Base-by-base conservation (phyloP, 208 protist species). In the Acanthamoeba triangularis region DNA sequence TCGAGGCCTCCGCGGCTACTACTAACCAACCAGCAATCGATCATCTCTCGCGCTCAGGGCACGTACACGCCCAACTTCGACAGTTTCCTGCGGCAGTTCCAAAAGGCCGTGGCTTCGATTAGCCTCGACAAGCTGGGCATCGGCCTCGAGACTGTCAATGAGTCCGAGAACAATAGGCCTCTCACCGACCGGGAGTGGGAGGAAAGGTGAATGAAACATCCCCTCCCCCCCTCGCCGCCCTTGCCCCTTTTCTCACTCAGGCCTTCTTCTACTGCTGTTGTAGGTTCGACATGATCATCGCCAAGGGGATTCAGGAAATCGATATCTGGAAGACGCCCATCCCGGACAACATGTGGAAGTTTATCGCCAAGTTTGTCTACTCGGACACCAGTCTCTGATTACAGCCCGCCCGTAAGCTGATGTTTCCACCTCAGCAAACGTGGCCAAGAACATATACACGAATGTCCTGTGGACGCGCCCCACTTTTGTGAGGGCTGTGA, bases 91-190 rank as follows among this genome's bases (percentile, higher is more conserved):
- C 10, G 8, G 16, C 54, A 69, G 54, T 90, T 90, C 37, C 54
- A 90, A 23, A 61, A 67, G 33, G 47, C 35, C 16, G 16, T 67
- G 54, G n/a, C 28, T 41, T 16, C 47, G 23, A 67, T 90, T 8
- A 67, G 84, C 84, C 54, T 90, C 11, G 52, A 90, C 56, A 61
- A 67, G 84, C 84, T 90, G 56, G 84, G 84, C n/a, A 67, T 90
- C 30, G 84, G 84, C 10, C 84, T 90, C n/a, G 54, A 90, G 54
- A 90, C 47, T 1, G 41, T 90, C 33, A 30, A 90, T 54, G 76
- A 85, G 41, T 6, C 47, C 5, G 33, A 67, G 18, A 23, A 28
- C 28, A 90, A 90, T 30, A 14, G 33, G 23, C 84, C 84, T 8
- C 84, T 90, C 28, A 90, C 47, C 47, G 84, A 90, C 41, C 11